These are phyloP conservation scores for Mycena capillaripes DNA, from an alignment of 768 basidiomycete species.

Conservation along the genomic window DNA sequence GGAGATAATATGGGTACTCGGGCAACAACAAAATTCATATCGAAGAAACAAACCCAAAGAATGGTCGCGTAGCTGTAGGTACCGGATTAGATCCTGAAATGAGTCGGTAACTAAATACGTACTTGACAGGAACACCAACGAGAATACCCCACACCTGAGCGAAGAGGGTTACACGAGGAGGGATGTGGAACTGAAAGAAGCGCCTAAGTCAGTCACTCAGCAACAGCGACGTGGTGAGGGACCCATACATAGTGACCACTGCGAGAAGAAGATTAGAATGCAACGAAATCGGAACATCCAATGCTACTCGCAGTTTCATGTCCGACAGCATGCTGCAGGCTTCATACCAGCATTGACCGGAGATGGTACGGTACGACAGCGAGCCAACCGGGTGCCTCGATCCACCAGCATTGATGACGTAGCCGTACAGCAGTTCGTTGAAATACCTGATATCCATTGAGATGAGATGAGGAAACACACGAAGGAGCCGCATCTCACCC, in stretches of 20 bases:
- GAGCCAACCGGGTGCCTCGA: slow-evolving; percentile 43
- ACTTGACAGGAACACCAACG: slow-evolving; percentile 44
- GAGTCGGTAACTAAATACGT: background rate
- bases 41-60: slow-evolving; percentile 15
- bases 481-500: slow-evolving; percentile 17
- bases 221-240: no score
- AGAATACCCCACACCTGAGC: slow-evolving; percentile 44
- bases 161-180: slow-evolving; percentile 39
- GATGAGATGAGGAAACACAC: background rate
- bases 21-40: background rate
- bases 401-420: slow-evolving; percentile 41
- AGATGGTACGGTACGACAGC: slow-evolving; percentile 42
- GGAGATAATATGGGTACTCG: background rate
- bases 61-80: slow-evolving; percentile 39
- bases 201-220: no score
- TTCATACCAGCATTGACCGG: slow-evolving; percentile 45
- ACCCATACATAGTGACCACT: slow-evolving; percentile 45
- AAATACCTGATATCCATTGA: slow-evolving; percentile 36
- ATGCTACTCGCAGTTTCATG: slow-evolving; percentile 41
- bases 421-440: slow-evolving; percentile 44
- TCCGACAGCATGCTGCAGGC: slow-evolving; percentile 43
- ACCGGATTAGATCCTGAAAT: background rate
- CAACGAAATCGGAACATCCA: background rate
- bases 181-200: slow-evolving; percentile 46
- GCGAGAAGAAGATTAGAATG: background rate